These are phyloP conservation scores for Paraconiothyrium brasiliense DNA, from an alignment of 2,329 filamentous ascomycete species.

Conservation along the genomic window DNA sequence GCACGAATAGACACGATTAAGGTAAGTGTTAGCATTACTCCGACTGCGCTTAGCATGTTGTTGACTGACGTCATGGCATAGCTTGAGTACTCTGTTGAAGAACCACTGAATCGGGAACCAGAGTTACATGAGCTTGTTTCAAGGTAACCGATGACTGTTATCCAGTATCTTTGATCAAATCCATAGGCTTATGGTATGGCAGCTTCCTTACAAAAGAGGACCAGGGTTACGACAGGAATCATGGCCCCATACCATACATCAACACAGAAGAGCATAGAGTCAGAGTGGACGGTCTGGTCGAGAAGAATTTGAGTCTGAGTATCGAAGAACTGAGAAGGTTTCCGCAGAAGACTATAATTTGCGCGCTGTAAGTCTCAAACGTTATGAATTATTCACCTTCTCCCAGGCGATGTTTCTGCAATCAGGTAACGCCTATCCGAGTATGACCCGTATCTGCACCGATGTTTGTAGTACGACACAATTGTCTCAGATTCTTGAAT, in stretches of 20 bases:
- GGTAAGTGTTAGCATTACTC: constrained; percentile 2
- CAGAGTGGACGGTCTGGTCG: constrained; percentile 60
- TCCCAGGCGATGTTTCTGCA: neutral
- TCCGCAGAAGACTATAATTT: constrained; percentile 64
- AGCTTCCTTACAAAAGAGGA: constrained; percentile 60
- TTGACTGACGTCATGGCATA: constrained; percentile 32
- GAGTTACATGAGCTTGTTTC: constrained; percentile 55
- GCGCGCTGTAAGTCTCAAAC: constrained; percentile 52
- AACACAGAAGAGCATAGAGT: constrained; percentile 54
- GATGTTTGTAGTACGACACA: too few relatives aligned
- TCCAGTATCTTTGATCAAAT: neutral
- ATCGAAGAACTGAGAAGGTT: constrained; percentile 59
- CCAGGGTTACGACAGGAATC: constrained; percentile 66
- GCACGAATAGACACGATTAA: neutral
- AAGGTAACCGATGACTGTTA: constrained; percentile 42
- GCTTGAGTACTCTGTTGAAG: constrained; percentile 54
- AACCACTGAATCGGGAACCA: constrained; percentile 61
- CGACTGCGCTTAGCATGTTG: too few relatives aligned
- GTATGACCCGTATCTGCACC: neutral
- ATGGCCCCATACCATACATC: constrained; percentile 62
- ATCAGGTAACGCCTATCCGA: neutral
- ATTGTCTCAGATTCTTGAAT: neutral
- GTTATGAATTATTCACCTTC: neutral
- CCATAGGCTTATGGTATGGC: neutral
- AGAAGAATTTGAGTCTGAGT: constrained; percentile 55